Conservation (phyloP, 2,329 filamentous ascomycete genomes). For the Ophiostoma perfectum region DNA sequence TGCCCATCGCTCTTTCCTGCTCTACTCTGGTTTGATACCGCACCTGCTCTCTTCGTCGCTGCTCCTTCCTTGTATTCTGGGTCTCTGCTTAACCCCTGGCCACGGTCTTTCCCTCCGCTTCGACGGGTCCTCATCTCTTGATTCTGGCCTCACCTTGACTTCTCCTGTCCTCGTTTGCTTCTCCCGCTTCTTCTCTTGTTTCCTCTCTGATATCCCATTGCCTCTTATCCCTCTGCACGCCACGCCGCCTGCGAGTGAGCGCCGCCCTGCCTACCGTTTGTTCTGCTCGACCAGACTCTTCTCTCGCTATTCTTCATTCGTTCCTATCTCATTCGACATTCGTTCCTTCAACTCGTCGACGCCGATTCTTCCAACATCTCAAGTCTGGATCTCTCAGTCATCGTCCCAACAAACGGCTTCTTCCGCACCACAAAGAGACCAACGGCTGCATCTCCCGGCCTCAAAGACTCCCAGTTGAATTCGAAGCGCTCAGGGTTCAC, state of each 20-base stretch:
- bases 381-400: not conserved
- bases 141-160: not conserved
- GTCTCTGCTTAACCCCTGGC: not conserved
- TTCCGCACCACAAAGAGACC: not conserved
- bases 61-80: not conserved
- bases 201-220: too few relatives aligned
- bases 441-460: not conserved
- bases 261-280: not conserved
- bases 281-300: slow-evolving; percentile 1
- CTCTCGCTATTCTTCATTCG: not conserved
- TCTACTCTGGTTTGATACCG: slow-evolving; percentile 2
- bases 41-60: not conserved
- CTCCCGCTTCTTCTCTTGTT: not conserved
- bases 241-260: not conserved
- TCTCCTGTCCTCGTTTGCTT: not conserved
- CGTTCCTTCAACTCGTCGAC: not conserved
- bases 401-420: not conserved
- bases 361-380: not conserved
- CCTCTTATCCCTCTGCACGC: too few relatives aligned
- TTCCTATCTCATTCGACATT: not conserved
- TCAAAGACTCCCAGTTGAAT: not conserved
- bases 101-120: not conserved
- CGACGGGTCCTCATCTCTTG: not conserved
- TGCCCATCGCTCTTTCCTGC: not conserved
- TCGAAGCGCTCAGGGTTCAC: slow-evolving; percentile 1